Evolutionary conservation across 2,329 filamentous ascomycete species (phyloP).

Genomic region (Nothopassalora personata): DNA sequence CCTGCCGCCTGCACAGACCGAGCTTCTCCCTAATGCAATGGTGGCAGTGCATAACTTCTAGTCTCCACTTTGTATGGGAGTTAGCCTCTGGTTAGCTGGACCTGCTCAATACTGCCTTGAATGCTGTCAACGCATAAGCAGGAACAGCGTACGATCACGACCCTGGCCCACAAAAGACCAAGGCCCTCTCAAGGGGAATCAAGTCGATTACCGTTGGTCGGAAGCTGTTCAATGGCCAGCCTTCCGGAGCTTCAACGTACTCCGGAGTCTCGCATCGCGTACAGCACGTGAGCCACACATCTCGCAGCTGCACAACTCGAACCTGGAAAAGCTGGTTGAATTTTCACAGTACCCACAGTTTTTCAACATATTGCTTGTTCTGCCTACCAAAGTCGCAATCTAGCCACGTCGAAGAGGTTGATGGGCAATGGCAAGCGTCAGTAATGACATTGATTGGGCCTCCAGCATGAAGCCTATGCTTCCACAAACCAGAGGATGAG

Average conservation of each 20-base stretch:
- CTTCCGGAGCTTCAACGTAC: not conserved
- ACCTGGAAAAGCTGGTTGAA: too few relatives aligned
- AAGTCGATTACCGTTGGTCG: not conserved
- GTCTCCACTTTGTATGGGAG: not conserved
- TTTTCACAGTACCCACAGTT: too few relatives aligned
- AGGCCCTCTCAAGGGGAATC: not conserved
- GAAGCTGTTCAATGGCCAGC: not conserved
- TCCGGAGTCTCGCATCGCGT: not conserved
- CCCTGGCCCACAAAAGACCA: not conserved
- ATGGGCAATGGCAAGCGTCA: too few relatives aligned
- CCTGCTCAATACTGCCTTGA: not conserved
- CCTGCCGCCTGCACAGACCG: not conserved
- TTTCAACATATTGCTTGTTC: too few relatives aligned
- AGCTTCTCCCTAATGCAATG: not conserved
- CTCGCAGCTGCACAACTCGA: too few relatives aligned
- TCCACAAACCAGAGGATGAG: too few relatives aligned
- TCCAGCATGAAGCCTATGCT: too few relatives aligned
- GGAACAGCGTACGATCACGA: not conserved
- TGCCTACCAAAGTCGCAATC: too few relatives aligned
- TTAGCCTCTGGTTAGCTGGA: not conserved
- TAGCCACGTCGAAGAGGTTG: too few relatives aligned
- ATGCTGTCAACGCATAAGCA: not conserved
- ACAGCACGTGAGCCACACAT: not conserved
- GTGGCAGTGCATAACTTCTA: not conserved
- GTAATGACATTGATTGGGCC: too few relatives aligned